Evolutionary conservation across 257 asterid species (phyloP).

Genomic region (Paraleonurus japonicus): DNA sequence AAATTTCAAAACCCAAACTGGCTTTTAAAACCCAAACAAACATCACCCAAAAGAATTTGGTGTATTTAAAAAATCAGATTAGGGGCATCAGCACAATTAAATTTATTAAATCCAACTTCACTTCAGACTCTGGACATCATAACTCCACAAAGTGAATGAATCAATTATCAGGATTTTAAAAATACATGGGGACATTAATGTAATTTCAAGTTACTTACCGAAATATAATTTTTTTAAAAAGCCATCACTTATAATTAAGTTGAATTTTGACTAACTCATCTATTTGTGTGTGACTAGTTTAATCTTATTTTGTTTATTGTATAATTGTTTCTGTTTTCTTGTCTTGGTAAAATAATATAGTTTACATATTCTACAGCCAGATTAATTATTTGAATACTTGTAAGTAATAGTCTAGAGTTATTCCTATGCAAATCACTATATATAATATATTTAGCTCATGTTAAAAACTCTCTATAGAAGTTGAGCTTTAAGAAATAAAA

Average conservation of each 20-base stretch:
- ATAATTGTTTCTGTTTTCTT: background rate
- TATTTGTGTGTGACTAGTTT: background rate
- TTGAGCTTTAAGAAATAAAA: background rate
- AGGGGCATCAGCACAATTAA: background rate
- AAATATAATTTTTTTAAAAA: background rate
- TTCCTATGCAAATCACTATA: background rate
- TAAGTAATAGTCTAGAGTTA: background rate
- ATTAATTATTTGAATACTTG: background rate
- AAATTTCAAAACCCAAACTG: too few relatives aligned
- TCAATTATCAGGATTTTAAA: background rate
- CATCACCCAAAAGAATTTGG: constrained; percentile 1
- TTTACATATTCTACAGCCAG: background rate
- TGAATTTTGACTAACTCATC: background rate
- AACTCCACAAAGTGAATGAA: background rate
- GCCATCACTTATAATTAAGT: background rate
- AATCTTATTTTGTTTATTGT: background rate
- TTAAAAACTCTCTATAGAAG: background rate
- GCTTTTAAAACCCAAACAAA: too few relatives aligned
- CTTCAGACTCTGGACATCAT: background rate
- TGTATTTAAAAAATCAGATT: background rate
- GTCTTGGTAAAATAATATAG: background rate
- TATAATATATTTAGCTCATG: background rate
- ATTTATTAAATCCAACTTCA: background rate
- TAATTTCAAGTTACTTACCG: background rate
- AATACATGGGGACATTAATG: background rate